Base-by-base conservation (phyloP, 2,329 filamentous ascomycete species). In the Colletotrichum spinosum region DNA sequence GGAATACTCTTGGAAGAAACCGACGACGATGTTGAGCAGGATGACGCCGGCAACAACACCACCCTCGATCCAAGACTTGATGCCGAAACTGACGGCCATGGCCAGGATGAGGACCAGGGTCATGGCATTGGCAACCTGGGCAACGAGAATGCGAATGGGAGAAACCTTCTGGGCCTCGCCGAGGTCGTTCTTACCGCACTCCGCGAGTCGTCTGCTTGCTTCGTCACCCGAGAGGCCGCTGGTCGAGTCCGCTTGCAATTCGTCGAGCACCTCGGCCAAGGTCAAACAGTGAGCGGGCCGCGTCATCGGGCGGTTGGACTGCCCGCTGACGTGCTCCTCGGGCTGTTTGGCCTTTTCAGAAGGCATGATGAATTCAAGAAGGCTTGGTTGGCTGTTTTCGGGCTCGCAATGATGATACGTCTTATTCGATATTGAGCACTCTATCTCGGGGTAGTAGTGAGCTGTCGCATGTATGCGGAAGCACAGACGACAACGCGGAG, bases 121-220 rank as follows among this genome's bases (percentile, higher is more conserved):
- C 88, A 90, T 90, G 10, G 87, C 88, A 73, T 90, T 90, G 51
- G 87, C 87, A 51, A 90, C 78, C 72, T 90, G 88, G 46, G 84
- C 79, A 46, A 90, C 75, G 15, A 90, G 73, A 62, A 90, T 90
- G 72, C 88, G 88, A 50, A 81, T 73, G 33, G 84, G 80, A 46
- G 82, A 83, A 35, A 90, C 86, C 7, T 84, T 83, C 63, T 82
- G 81, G 1, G 76, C 83, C 44, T 88, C 83, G 56, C 86, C 85
- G 4, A 91, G 78, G 63, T 88, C 83, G 70, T 90, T 91, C 10
- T 75, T 71, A 7, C 88, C 88, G 77, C 85, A 84, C 62, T 86
- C 77, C n/a, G 83, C 78, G 4, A 88, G 74, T 17, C 87, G 81
- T 15, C 77, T 70, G 60, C 81, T 78, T 12, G 83, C 87, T 60